Percentiles rank a stretch among this genome's conserved stretches.
These are phyloP conservation scores for Kurtzmaniella quercitrusa DNA, from an alignment of 1,139 yeast species.

Conservation along the genomic window DNA sequence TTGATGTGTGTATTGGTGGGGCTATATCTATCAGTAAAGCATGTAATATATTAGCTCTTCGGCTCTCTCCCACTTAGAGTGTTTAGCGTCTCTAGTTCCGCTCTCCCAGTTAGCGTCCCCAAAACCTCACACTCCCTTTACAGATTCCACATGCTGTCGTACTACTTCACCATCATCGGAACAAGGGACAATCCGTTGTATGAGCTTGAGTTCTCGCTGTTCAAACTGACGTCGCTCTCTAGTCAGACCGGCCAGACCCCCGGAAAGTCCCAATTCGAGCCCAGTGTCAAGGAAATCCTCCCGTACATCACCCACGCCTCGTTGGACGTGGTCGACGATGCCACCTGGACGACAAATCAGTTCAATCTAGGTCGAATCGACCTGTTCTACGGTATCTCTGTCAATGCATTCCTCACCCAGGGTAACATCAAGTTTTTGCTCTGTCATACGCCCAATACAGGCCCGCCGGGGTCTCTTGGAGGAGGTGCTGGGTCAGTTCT, in stretches of 20 bases:
- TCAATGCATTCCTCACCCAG: conserved; percentile 83
- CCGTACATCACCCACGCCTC: conserved; percentile 90
- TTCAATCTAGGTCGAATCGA: conserved; percentile 76
- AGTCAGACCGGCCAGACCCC: conserved; percentile 18
- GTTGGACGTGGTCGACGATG: conserved; percentile 82
- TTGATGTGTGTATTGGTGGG: too few relatives aligned
- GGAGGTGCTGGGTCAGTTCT: conserved; percentile 3
- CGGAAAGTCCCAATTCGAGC: conserved; percentile 62
- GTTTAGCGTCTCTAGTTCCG: too few relatives aligned
- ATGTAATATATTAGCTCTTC: too few relatives aligned
- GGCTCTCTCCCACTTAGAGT: too few relatives aligned
- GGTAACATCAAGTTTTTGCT: conserved; percentile 82
- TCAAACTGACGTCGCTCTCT: conserved; percentile 27
- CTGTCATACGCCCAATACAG: conserved; percentile 50
- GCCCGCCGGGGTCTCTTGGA: conserved; percentile 9
- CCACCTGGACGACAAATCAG: conserved; percentile 71
- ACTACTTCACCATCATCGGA: conserved; percentile 85
- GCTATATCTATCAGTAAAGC: too few relatives aligned
- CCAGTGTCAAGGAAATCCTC: conserved; percentile 70
- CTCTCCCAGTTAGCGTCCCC: too few relatives aligned
- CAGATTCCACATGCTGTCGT: conserved; percentile 42
- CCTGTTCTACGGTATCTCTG: conserved; percentile 73
- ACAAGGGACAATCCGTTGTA: conserved; percentile 83
- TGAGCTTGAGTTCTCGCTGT: conserved; percentile 82
- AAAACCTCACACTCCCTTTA: too few relatives aligned